Base-by-base conservation (phyloP, 2,329 filamentous ascomycete genomes). In the Lecanicillium sp. region DNA sequence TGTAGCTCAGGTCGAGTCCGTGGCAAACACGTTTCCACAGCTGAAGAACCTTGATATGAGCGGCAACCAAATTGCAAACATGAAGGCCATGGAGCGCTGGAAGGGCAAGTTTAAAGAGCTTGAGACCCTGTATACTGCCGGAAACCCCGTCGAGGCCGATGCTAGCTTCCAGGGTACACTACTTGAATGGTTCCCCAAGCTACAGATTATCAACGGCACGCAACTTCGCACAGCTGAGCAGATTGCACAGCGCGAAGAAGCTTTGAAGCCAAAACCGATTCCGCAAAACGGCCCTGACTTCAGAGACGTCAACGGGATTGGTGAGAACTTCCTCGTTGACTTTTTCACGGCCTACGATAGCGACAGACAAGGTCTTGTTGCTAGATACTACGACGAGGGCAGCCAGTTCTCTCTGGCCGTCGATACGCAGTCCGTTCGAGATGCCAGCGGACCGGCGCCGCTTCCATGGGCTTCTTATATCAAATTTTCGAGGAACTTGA, bases 31-130 rank as follows among this genome's bases (percentile, higher is more conserved):
- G 1, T 85, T 96, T 39, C 87, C 89, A 1, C 83, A 89, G 44
- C 68, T 96, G 43, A 81, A 86, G 56, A 89, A 95, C 48, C 76
- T 98, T 11, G 90, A 95, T 49, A 73, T 96, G 18, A 92, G 86
- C 39, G 77, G 81, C 54, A 96, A 96, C 62, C 75, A 80, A 29
- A 77, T 98, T 50, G 68, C 72, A 42, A 77, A 75, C 37, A 60
- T 87, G 36, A 75, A 78, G 41, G 73, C 75, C 9, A 60, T 98
- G 33, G 73, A 79, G 37, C 73, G 70, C 22, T 95, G 88, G 88
- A 81, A 81, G 43, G 76, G 79, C 53, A 86, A 84, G 40, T 89
- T 96, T 53, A 78, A 72, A 37, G 68, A 56, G 41, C 71, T 96
- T 9, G 80, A 94, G 54, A 89, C 89, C 37, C 71, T 98, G 3